These are phyloP conservation scores for Cardamine occulta DNA, from an alignment of 345 rosid genomes.

Conservation along the genomic window DNA sequence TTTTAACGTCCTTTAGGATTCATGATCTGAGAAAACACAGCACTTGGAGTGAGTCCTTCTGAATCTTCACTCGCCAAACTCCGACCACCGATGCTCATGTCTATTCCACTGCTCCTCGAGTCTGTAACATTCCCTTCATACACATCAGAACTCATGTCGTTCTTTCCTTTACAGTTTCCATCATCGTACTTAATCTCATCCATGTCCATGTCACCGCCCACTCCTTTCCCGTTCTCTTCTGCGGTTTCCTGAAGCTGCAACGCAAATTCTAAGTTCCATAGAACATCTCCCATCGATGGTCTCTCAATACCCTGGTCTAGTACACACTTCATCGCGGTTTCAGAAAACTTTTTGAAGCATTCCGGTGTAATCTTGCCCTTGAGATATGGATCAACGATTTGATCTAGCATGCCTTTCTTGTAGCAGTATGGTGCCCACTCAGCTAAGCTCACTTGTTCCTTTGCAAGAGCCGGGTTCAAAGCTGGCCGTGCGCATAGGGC, in stretches of 20 bases:
- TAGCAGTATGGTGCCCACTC: conserved; percentile 98
- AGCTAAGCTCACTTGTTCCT: conserved; percentile 97
- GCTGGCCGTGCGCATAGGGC: conserved; percentile 95
- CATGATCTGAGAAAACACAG: conserved; percentile 99
- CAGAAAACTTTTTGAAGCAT: conserved; percentile 93
- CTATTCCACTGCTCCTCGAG: conserved; percentile 90
- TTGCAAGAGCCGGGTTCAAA: conserved; percentile 78
- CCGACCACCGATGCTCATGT: conserved; percentile 93
- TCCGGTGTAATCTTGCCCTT: conserved; percentile 89
- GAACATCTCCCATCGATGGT: conserved; percentile 99
- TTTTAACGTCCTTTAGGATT: conserved; percentile 94
- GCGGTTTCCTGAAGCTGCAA: conserved; percentile 96
- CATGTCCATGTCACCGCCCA: conserved; percentile 49
- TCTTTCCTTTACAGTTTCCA: conserved; percentile 64
- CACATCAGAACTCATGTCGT: conserved; percentile 50
- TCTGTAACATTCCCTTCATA: conserved; percentile 70
- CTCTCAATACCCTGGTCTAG: conserved; percentile 85
- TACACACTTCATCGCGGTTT: conserved; percentile 97
- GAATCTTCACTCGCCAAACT: conserved; percentile 97
- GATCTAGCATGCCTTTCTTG: conserved; percentile 91
- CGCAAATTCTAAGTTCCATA: conserved; percentile 98
- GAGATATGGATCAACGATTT: conserved; percentile 81
- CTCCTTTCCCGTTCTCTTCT: conserved; percentile 77
- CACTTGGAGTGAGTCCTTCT: conserved; percentile 91
- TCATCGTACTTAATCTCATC: conserved; percentile 61